Evolutionary conservation across 1,139 yeast genomes (phyloP), one percentile per base, ranked within the genome.

Genomic region (Taiozyma sp.): DNA sequence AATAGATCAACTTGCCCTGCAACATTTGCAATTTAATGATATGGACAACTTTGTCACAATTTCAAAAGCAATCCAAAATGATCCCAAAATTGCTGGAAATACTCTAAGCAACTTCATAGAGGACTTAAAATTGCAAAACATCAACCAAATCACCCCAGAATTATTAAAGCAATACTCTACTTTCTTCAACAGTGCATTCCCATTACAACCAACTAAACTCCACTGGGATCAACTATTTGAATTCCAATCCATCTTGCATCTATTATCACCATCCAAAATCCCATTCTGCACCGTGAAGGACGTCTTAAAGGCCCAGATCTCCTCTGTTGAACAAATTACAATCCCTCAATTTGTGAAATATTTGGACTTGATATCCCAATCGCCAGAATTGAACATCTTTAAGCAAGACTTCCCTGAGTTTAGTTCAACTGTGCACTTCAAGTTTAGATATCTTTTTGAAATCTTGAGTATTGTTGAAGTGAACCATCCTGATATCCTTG

Each of bases 191-290:
- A 45, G 50, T 16, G 40, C 53, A 16, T 60, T 69, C 53, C 74
- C 74, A 1, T 44, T 45, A 0, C 43, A 55, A 6, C 70, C 74
- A 32, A 51, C 61, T 6, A 56, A 62, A 1, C 58, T 50, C 47
- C 71, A 59, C 51, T 73, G 76, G 70, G 57, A 68, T 13, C 53
- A 66, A 24, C 67, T 72, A 47, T 68, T 68, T 47, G 63, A 72
- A 37, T 71, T 79, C 47, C 69, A 73, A 53, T 68, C 67, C 37
- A 61, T 70, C 0, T 56, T 76, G 1, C 79, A 78, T 55, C 54
- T 67, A 24, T 43, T 73, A 7, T 59, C 69, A 47, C 77, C 79
- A 0, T 54, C 62, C 13, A 63, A 24, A 59, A 74, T 50, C 44
- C 71, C 50, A 50, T 68, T 59, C 22, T 39, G 44, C 21, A 37